Percentiles rank a stretch among this genome's conserved stretches.
Conservation (phyloP, 2,329 filamentous ascomycete genomes). For the Esteya vermicola region DNA sequence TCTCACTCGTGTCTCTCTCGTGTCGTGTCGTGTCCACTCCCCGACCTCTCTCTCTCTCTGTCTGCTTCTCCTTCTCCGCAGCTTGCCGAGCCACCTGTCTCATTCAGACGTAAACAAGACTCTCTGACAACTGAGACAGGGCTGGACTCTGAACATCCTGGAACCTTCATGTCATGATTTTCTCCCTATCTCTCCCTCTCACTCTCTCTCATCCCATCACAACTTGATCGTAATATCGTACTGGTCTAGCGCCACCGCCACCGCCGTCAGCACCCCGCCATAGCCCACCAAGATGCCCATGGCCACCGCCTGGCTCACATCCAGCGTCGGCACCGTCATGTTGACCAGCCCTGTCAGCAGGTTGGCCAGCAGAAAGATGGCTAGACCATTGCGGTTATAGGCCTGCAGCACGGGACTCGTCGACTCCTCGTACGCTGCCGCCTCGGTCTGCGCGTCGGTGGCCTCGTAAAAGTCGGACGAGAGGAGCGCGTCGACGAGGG, state of each 20-base stretch:
- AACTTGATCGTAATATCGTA: constrained; percentile 59
- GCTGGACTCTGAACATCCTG: background rate
- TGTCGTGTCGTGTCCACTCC: background rate
- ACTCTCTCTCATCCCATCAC: too few relatives aligned
- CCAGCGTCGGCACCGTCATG: constrained; percentile 68
- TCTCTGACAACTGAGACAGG: background rate
- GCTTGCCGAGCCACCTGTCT: background rate
- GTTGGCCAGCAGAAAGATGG: constrained; percentile 77
- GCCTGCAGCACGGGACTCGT: constrained; percentile 72
- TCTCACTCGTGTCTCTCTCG: too few relatives aligned
- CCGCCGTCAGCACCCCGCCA: constrained; percentile 46
- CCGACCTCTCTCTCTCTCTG: background rate
- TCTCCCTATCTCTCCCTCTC: too few relatives aligned
- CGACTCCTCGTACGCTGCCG: constrained; percentile 48
- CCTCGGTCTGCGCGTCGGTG: constrained; percentile 39
- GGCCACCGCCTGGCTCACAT: constrained; percentile 47
- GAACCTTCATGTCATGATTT: background rate
- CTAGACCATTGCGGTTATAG: constrained; percentile 79
- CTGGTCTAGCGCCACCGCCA: constrained; percentile 53
- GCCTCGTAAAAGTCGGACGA: constrained; percentile 55
- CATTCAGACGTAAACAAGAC: background rate
- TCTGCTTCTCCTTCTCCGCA: background rate
- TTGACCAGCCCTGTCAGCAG: constrained; percentile 82
- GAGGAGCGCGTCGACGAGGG: constrained; percentile 59
- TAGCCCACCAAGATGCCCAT: constrained; percentile 68